Evolutionary conservation across 306 rosid genomes (phyloP).

Genomic region (Fragaria ananassa): DNA sequence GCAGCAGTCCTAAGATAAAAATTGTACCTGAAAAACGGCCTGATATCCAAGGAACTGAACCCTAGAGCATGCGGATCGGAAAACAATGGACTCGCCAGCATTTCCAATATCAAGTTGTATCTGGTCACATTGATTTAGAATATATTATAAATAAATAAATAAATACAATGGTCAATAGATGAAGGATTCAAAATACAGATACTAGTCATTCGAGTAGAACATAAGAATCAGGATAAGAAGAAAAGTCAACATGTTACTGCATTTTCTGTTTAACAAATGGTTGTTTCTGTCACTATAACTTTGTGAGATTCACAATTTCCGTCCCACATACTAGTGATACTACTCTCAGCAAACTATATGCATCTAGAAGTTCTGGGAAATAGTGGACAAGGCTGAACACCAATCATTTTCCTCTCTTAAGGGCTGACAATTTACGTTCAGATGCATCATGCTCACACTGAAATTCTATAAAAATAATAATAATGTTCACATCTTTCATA

Average conservation of each 20-base stretch:
- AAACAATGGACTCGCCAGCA: slow-evolving; percentile 53
- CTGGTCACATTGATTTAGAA: slow-evolving; percentile 35
- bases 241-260: neutral
- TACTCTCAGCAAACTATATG: neutral
- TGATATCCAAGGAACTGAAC: slow-evolving; percentile 73
- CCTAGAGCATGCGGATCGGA: slow-evolving; percentile 67
- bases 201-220: neutral
- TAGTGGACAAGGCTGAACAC: neutral
- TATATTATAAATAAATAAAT: neutral
- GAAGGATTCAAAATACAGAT: neutral
- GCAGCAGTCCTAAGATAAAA: neutral
- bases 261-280: neutral
- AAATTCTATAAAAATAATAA: neutral
- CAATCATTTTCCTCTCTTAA: neutral
- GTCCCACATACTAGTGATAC: neutral
- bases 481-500: neutral
- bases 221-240: neutral
- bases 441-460: neutral
- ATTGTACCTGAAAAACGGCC: slow-evolving; percentile 67
- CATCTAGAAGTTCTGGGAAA: neutral
- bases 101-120: slow-evolving; percentile 76
- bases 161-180: slow-evolving; percentile 21
- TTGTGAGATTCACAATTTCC: neutral
- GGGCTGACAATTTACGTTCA: neutral
- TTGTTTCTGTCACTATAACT: neutral